Evolutionary conservation across 139 green algal genomes (phyloP).

Genomic region (Trebouxia sp.): DNA sequence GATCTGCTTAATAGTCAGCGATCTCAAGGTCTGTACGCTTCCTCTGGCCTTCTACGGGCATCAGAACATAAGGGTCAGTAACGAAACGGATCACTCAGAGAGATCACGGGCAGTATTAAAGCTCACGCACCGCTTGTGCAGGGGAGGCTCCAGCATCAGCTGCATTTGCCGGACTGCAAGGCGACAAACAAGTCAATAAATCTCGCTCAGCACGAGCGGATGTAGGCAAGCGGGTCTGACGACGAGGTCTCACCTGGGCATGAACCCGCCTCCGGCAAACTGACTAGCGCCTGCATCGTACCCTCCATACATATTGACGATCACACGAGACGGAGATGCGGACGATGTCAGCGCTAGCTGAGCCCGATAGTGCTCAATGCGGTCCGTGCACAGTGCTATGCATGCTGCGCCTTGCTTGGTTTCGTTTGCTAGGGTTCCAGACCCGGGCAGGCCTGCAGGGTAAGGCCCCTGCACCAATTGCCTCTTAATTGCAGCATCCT

Average conservation of each 20-base stretch:
- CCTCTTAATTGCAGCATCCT: too few species aligned
- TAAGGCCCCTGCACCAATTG: too few species aligned
- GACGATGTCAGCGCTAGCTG: too few species aligned
- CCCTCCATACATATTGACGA: not conserved
- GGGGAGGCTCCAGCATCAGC: constrained; percentile 19
- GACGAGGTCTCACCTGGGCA: constrained; percentile 44
- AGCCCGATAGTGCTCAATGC: too few species aligned
- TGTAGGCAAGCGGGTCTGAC: not conserved
- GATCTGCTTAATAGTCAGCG: constrained; percentile 74
- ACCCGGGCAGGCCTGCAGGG: too few species aligned
- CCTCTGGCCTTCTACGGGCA: not conserved
- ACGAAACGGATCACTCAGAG: not conserved
- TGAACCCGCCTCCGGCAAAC: constrained; percentile 76
- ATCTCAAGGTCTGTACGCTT: constrained; percentile 50
- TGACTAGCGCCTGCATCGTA: constrained; percentile 39
- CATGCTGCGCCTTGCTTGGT: not conserved
- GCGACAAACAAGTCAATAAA: not conserved
- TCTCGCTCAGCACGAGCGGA: not conserved
- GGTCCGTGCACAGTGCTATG: too few species aligned
- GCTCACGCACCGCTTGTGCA: constrained; percentile 1
- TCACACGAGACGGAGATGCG: too few species aligned
- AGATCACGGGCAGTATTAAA: not conserved
- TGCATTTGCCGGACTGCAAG: constrained; percentile 1
- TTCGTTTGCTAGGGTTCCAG: not conserved
- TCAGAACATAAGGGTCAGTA: not conserved